These are phyloP conservation scores for Coleophoma eucalyptorum DNA, from an alignment of 2,329 filamentous ascomycete species.

Conservation along the genomic window DNA sequence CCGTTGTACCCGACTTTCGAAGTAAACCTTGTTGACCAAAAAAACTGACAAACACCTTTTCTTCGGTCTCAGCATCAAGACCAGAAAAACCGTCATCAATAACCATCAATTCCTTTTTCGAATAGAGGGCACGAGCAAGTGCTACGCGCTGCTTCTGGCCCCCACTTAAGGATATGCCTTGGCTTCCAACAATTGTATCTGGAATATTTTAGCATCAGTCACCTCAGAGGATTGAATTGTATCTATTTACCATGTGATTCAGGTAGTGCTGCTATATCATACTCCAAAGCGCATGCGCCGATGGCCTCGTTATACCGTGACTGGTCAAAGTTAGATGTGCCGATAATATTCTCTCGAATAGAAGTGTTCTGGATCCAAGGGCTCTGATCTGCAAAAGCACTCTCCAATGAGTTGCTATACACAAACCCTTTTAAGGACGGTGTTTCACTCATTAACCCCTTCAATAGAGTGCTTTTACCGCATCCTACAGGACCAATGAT, in stretches of 20 bases:
- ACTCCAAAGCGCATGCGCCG: constrained; percentile 58
- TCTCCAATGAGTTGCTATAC: constrained; percentile 10
- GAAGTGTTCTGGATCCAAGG: constrained; percentile 42
- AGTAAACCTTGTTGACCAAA: constrained; percentile 13
- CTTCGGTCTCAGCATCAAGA: constrained; percentile 11
- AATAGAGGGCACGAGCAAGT: constrained; percentile 51
- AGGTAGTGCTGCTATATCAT: constrained; percentile 60
- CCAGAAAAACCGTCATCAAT: constrained; percentile 15
- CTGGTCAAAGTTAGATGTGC: constrained; percentile 37
- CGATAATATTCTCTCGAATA: constrained; percentile 36
- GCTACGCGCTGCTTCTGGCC: constrained; percentile 50
- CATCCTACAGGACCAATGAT: constrained; percentile 27
- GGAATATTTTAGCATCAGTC: not conserved
- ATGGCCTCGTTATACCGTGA: constrained; percentile 62
- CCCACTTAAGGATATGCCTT: constrained; percentile 23
- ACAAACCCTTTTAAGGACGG: constrained; percentile 19
- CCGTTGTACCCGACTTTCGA: constrained; percentile 26
- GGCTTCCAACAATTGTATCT: constrained; percentile 21
- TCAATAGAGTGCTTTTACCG: constrained; percentile 26
- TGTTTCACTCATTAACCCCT: constrained; percentile 25
- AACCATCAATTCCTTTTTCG: constrained; percentile 13
- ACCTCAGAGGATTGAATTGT: not conserved
- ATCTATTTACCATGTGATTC: constrained; percentile 50
- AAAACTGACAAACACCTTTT: constrained; percentile 3
- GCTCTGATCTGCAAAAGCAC: constrained; percentile 40